Percentiles rank a stretch among this genome's conserved stretches.
These are phyloP conservation scores for Pulveroboletus sp. DNA, from an alignment of 768 basidiomycete species.

Conservation along the genomic window DNA sequence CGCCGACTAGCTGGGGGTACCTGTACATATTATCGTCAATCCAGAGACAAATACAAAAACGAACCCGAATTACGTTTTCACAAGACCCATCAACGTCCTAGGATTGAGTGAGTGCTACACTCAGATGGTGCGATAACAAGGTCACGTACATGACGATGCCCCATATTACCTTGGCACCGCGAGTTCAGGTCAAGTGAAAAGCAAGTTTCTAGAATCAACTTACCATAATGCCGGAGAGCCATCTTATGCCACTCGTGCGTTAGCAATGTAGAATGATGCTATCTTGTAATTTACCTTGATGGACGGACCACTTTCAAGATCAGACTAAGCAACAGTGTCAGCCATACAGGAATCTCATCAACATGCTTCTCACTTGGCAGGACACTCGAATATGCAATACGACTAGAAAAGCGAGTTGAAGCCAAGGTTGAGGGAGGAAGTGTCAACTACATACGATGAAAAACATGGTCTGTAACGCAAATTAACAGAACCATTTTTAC, in stretches of 20 bases:
- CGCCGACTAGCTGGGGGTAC: slow-evolving; percentile 61
- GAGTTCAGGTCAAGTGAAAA: not conserved
- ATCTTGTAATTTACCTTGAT: slow-evolving; percentile 42
- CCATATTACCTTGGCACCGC: slow-evolving; percentile 63
- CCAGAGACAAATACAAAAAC: not conserved
- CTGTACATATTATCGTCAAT: slow-evolving; percentile 31
- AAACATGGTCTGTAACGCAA: slow-evolving; percentile 55
- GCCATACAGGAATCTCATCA: not conserved
- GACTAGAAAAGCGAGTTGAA: slow-evolving; percentile 8
- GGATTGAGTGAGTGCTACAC: not conserved
- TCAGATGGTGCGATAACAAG: not conserved
- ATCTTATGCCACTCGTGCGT: slow-evolving; percentile 33
- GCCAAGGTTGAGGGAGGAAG: not conserved
- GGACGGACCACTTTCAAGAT: slow-evolving; percentile 64
- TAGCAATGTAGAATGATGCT: slow-evolving; percentile 2
- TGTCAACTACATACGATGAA: slow-evolving; percentile 50
- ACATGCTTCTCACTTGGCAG: slow-evolving; percentile 51
- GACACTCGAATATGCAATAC: slow-evolving; percentile 54
- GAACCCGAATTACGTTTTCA: slow-evolving; percentile 57
- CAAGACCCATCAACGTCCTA: slow-evolving; percentile 66
- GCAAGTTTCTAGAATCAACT: slow-evolving; percentile 15
- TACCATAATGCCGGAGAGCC: slow-evolving; percentile 67
- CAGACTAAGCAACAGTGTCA: slow-evolving; percentile 8
- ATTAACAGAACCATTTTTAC: not conserved
- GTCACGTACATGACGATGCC: slow-evolving; percentile 54